Percentiles rank a stretch among this genome's conserved stretches.
These are phyloP conservation scores for Ceratocystis variospora DNA, from an alignment of 2,329 filamentous ascomycete genomes.

Conservation along the genomic window DNA sequence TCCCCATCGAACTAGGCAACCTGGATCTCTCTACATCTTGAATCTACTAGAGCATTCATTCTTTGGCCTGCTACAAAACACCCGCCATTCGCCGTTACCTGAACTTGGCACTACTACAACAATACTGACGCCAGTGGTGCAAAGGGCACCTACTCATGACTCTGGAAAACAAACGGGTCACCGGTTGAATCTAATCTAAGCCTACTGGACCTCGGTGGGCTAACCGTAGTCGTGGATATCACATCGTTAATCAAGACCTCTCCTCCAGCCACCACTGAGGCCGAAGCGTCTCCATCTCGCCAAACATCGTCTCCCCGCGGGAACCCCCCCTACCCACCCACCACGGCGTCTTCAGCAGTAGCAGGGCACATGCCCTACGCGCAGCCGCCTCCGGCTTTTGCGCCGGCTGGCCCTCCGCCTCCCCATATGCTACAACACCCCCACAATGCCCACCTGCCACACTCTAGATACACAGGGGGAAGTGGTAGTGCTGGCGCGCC, in stretches of 20 bases:
- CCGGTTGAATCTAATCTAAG: background rate
- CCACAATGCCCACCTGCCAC: conserved; percentile 5
- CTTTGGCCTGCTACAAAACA: background rate
- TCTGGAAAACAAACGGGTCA: conserved; percentile 6
- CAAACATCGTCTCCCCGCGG: conserved; percentile 23
- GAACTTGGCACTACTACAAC: conserved; percentile 9
- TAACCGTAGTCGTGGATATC: conserved; percentile 83
- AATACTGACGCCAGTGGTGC: conserved; percentile 17
- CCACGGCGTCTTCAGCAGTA: conserved; percentile 17
- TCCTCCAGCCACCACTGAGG: conserved; percentile 24
- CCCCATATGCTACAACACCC: conserved; percentile 25
- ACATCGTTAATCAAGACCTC: conserved; percentile 62
- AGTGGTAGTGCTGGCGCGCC: conserved; percentile 12
- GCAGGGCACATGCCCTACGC: conserved; percentile 17
- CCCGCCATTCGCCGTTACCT: background rate
- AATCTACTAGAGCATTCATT: background rate
- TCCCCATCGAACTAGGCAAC: background rate
- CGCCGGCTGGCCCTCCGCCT: conserved; percentile 17
- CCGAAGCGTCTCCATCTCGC: conserved; percentile 20
- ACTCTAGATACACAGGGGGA: conserved; percentile 4
- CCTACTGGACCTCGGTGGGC: conserved; percentile 9
- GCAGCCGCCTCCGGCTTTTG: conserved; percentile 18
- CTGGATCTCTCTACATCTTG: background rate
- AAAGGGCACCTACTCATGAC: conserved; percentile 16
- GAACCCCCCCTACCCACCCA: conserved; percentile 19